These are phyloP conservation scores for Aegilops longissima DNA, from an alignment of 176 grass and related monocot species.

Conservation along the genomic window DNA sequence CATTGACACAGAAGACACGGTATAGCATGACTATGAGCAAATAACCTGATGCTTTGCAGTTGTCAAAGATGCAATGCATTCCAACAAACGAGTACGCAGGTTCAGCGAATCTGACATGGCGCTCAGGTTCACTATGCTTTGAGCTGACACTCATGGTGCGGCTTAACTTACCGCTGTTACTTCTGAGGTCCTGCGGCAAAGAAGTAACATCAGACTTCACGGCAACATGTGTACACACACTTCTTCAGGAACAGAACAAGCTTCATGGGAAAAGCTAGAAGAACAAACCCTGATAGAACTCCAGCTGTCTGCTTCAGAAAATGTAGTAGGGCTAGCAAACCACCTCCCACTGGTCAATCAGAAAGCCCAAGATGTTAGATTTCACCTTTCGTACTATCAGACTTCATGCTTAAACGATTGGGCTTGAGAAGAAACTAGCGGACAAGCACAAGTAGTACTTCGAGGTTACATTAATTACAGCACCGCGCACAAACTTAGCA, in stretches of 20 bases:
- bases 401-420: slow-evolving; percentile 14
- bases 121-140: slow-evolving; percentile 65
- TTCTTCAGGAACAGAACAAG: not conserved
- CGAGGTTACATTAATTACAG: slow-evolving; percentile 4
- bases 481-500: not conserved
- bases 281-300: slow-evolving; percentile 65
- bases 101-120: slow-evolving; percentile 57
- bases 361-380: slow-evolving; percentile 26
- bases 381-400: not conserved
- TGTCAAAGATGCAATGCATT: slow-evolving; percentile 99
- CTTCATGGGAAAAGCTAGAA: slow-evolving; percentile 4
- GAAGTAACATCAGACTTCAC: slow-evolving; percentile 24
- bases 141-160: slow-evolving; percentile 56
- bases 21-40: slow-evolving; percentile 19
- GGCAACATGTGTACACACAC: not conserved
- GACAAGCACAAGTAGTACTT: not conserved
- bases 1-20: slow-evolving; percentile 5
- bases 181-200: slow-evolving; percentile 69
- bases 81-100: slow-evolving; percentile 96
- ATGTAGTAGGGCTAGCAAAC: slow-evolving; percentile 48
- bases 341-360: slow-evolving; percentile 62
- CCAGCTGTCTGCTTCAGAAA: slow-evolving; percentile 69
- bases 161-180: slow-evolving; percentile 51
- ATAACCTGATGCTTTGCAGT: slow-evolving; percentile 89
- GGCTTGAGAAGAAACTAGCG: not conserved